Evolutionary conservation across 2,329 filamentous ascomycete species (phyloP).

Genomic region (Pseudocercospora fijiensis): DNA sequence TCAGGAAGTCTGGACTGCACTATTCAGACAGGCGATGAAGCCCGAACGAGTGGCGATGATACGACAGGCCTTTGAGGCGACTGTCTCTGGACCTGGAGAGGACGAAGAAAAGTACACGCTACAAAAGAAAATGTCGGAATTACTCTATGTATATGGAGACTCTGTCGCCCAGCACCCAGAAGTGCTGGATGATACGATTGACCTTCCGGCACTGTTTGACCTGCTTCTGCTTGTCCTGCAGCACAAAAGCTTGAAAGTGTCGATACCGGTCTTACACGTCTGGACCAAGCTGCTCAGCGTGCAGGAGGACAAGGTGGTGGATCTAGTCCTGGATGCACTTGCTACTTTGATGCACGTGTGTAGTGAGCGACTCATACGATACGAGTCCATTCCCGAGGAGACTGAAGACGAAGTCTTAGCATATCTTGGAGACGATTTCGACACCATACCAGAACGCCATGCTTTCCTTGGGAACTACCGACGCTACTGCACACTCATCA

Average conservation of each 20-base stretch:
- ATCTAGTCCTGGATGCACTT: conserved; percentile 61
- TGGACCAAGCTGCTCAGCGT: conserved; percentile 83
- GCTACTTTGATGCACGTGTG: conserved; percentile 78
- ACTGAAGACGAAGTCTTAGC: conserved; percentile 74
- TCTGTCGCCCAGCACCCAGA: conserved; percentile 77
- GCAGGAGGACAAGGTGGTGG: conserved; percentile 65
- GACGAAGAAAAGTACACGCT: conserved; percentile 91
- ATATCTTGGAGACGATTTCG: conserved; percentile 89
- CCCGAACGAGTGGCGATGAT: conserved; percentile 36
- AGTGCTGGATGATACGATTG: conserved; percentile 57
- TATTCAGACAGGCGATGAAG: conserved; percentile 33
- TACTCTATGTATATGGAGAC: conserved; percentile 80
- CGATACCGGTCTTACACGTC: conserved; percentile 85
- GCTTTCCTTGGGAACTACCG: conserved; percentile 95
- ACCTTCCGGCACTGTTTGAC: conserved; percentile 73
- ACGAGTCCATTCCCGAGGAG: conserved; percentile 81
- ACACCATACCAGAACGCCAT: conserved; percentile 89
- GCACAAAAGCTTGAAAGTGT: conserved; percentile 84
- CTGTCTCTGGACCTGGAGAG: conserved; percentile 56
- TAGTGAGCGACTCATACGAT: conserved; percentile 78
- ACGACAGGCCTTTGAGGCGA: conserved; percentile 33
- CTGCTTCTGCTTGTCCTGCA: conserved; percentile 77
- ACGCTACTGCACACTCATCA: conserved; percentile 81
- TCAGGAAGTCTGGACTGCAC: conserved; percentile 52
- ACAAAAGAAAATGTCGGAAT: conserved; percentile 91